These are phyloP conservation scores for Gonapodya prolifera DNA, from an alignment of 192 early-diverging fungal genomes.

Conservation along the genomic window DNA sequence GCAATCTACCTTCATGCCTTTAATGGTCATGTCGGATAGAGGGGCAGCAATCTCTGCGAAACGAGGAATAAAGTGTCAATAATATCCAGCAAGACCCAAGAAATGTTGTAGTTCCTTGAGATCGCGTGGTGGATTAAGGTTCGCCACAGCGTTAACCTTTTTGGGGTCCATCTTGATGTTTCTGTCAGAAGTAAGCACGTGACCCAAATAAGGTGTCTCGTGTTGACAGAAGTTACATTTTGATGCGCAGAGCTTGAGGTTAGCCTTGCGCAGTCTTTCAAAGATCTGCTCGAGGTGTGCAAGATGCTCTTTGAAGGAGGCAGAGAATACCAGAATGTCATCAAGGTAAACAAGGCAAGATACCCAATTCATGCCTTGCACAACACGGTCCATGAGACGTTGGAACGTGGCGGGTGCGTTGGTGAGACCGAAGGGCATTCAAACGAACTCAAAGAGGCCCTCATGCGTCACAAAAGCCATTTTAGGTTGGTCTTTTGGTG, in stretches of 20 bases:
- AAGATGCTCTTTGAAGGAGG: conserved; percentile 9
- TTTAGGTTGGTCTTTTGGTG: no score
- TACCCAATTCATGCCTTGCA: conserved; percentile 14
- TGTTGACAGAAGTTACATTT: not conserved
- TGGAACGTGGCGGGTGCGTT: conserved; percentile 24
- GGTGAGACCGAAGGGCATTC: conserved; percentile 26
- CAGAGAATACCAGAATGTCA: conserved; percentile 20
- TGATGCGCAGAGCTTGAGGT: not conserved
- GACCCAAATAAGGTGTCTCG: not conserved
- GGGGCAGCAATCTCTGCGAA: conserved; percentile 6
- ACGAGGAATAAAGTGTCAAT: not conserved
- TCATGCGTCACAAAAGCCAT: no score
- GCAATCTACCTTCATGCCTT: not conserved
- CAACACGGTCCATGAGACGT: conserved; percentile 21
- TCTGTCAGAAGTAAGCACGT: conserved; percentile 1
- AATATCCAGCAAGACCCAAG: conserved; percentile 6
- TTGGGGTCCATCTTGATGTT: not conserved
- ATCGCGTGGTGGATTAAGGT: not conserved
- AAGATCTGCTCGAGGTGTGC: not conserved
- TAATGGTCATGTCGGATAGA: not conserved
- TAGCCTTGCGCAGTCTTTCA: not conserved
- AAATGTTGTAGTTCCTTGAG: conserved; percentile 6
- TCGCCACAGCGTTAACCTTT: not conserved
- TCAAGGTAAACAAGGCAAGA: conserved; percentile 17
- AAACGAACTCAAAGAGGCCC: no score